phyloP scores from a whole-genome alignment of 2,329 filamentous ascomycete species.

The Neofusicoccum cordaticola region DNA sequence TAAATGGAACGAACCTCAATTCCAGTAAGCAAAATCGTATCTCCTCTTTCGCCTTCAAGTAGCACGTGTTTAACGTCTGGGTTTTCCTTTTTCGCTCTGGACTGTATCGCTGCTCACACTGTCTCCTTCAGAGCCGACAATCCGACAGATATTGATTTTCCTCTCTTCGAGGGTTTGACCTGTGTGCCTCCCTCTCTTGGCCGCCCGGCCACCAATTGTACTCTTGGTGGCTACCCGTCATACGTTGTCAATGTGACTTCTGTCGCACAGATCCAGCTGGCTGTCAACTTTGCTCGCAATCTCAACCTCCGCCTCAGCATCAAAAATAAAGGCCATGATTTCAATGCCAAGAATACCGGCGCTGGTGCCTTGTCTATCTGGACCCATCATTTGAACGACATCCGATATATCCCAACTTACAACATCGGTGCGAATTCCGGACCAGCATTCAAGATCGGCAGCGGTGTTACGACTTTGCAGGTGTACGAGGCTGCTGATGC shows the following conservation, averaged over 20 bases:
- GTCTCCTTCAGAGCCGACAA: background rate
- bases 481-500: constrained; percentile 24
- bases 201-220: constrained; percentile 25
- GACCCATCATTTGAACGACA: constrained; percentile 36
- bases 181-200: background rate
- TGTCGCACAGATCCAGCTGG: constrained; percentile 23
- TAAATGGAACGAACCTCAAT: background rate
- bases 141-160: constrained; percentile 15
- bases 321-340: constrained; percentile 39
- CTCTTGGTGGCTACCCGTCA: constrained; percentile 24
- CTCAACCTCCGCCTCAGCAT: constrained; percentile 34
- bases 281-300: constrained; percentile 29
- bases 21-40: background rate
- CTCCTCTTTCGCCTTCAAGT: no score
- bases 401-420: constrained; percentile 28
- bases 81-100: no score
- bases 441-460: constrained; percentile 29
- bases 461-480: constrained; percentile 32
- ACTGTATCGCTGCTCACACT: no score
- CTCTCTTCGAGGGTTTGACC: constrained; percentile 34
- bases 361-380: constrained; percentile 34
- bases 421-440: constrained; percentile 23
- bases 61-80: no score
- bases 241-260: constrained; percentile 34
- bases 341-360: constrained; percentile 33